phyloP scores from a whole-genome alignment of 2,329 filamentous ascomycete genomes.

The Sporothrix variecibatus region DNA sequence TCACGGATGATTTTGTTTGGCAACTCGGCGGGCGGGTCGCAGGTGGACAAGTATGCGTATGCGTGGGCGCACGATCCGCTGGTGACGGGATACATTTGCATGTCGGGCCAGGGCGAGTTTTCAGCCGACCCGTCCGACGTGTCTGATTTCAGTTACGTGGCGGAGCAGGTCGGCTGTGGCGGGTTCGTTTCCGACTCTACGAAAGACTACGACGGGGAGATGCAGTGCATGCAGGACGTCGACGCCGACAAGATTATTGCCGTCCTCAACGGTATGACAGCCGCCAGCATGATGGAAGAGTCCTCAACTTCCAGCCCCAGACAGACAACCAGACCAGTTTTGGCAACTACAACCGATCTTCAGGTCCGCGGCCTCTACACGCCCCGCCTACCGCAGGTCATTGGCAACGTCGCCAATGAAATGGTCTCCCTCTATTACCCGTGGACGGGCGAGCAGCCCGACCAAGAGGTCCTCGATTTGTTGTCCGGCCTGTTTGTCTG shows the following conservation, averaged over 20 bases:
- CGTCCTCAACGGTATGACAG: slow-evolving; percentile 15
- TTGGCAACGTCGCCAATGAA: slow-evolving; percentile 15
- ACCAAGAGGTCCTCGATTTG: background rate
- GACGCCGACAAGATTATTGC: background rate
- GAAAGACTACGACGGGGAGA: background rate
- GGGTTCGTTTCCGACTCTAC: background rate
- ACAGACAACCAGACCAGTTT: slow-evolving; percentile 17
- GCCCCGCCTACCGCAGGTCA: background rate
- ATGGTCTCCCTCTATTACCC: slow-evolving; percentile 7
- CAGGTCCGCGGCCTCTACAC: slow-evolving; percentile 5
- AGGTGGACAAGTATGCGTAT: slow-evolving; percentile 13
- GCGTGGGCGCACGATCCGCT: slow-evolving; percentile 13
- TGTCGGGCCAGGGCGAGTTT: slow-evolving; percentile 15
- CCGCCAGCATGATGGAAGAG: background rate
- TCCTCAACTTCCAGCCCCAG: slow-evolving; percentile 13
- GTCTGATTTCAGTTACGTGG: slow-evolving; percentile 13
- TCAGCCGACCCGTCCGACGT: slow-evolving; percentile 5
- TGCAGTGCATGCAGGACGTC: background rate
- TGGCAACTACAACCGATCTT: slow-evolving; percentile 13
- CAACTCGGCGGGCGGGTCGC: slow-evolving; percentile 4
- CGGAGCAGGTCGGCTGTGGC: background rate
- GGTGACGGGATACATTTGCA: slow-evolving; percentile 12
- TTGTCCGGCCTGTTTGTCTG: background rate
- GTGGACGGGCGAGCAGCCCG: slow-evolving; percentile 7
- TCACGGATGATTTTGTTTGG: slow-evolving; percentile 29